A percentile compares a stretch with the other conserved stretches of the same genome.
These are phyloP conservation scores for Colletotrichum lindemuthianum DNA, from an alignment of 2,329 filamentous ascomycete genomes.

Conservation along the genomic window DNA sequence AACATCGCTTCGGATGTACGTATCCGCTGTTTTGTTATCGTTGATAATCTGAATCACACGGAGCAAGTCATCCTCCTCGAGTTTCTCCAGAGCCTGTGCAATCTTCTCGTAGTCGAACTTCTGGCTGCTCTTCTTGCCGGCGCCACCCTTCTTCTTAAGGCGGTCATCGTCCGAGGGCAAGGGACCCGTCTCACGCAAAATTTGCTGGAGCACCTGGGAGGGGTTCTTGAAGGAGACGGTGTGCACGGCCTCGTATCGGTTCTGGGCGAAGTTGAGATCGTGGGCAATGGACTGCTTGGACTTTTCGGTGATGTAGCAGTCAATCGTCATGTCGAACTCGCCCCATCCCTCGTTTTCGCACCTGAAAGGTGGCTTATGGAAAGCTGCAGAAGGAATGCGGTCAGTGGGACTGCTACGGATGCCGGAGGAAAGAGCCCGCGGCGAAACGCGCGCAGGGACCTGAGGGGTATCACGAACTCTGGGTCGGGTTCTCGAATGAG, in stretches of 20 bases:
- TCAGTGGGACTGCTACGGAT: slow-evolving; percentile 31
- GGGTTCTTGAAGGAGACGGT: slow-evolving; percentile 91
- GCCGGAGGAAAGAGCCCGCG: neutral
- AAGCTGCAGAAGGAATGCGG: slow-evolving; percentile 59
- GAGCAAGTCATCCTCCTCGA: slow-evolving; percentile 91
- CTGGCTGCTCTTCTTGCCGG: slow-evolving; percentile 81
- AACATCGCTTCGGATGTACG: slow-evolving; percentile 96
- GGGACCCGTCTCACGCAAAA: slow-evolving; percentile 84
- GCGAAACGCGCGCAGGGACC: neutral
- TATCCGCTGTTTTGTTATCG: slow-evolving; percentile 93
- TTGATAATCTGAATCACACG: slow-evolving; percentile 98
- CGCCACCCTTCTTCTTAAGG: slow-evolving; percentile 69
- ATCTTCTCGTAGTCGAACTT: slow-evolving; percentile 92
- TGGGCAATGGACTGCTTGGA: slow-evolving; percentile 83
- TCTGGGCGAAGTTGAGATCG: slow-evolving; percentile 89
- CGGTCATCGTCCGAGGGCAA: slow-evolving; percentile 79
- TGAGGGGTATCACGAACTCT: slow-evolving; percentile 70
- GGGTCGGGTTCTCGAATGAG: slow-evolving; percentile 86
- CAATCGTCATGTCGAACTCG: slow-evolving; percentile 95
- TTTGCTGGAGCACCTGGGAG: slow-evolving; percentile 81
- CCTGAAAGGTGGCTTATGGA: slow-evolving; percentile 86
- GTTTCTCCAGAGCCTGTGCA: slow-evolving; percentile 87
- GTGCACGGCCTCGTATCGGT: slow-evolving; percentile 86
- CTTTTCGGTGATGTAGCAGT: slow-evolving; percentile 86
- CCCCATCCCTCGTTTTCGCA: slow-evolving; percentile 98